These are phyloP conservation scores for Citrus hindsii DNA, from an alignment of 345 rosid species.

Conservation along the genomic window DNA sequence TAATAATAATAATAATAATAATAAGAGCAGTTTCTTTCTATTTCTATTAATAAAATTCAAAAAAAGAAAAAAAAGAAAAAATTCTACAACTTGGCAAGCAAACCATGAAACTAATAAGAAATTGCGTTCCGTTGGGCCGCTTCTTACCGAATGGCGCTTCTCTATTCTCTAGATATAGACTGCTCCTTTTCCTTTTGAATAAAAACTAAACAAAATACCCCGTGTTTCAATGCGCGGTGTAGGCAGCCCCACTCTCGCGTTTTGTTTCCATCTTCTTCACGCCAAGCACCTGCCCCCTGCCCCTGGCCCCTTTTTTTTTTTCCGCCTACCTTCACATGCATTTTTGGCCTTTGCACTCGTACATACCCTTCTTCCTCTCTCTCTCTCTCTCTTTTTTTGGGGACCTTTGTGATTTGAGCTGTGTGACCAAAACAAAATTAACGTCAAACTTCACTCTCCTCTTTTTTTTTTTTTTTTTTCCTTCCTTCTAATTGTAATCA, in stretches of 20 bases:
- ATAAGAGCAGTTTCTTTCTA: conserved; percentile 11
- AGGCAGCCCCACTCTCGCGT: conserved; percentile 15
- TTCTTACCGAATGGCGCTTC: conserved; percentile 21
- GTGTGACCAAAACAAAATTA: background rate
- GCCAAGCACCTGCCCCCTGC: conserved; percentile 30
- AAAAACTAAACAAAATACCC: conserved; percentile 5
- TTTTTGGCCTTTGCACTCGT: background rate
- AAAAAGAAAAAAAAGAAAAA: no score
- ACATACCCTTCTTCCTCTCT: background rate
- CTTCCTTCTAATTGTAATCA: no score
- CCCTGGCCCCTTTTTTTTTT: background rate
- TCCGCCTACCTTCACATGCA: conserved; percentile 14
- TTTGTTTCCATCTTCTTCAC: conserved; percentile 38
- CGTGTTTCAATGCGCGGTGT: conserved; percentile 29
- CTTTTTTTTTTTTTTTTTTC: no score
- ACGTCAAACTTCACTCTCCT: background rate
- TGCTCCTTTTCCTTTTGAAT: no score
- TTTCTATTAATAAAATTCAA: background rate
- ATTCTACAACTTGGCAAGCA: conserved; percentile 1
- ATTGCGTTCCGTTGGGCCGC: conserved; percentile 26
- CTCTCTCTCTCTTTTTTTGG: no score
- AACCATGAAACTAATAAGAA: background rate
- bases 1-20: background rate
- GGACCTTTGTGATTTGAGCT: background rate
- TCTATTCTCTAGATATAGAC: no score